phyloP scores from a whole-genome alignment of 345 rosid species.

The Melaleuca quinquenervia region DNA sequence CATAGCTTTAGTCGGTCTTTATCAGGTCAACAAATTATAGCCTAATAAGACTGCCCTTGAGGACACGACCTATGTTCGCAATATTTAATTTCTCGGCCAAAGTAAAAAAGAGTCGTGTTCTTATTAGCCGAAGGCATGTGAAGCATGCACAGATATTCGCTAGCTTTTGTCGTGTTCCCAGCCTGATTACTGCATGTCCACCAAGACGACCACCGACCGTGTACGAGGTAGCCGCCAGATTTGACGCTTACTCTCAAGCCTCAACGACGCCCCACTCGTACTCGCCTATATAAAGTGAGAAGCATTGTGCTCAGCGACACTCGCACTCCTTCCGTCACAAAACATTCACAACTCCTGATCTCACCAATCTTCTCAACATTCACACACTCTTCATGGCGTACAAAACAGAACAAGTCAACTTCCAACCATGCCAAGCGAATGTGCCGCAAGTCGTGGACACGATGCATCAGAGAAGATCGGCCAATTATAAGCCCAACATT shows the following conservation, averaged over 20 bases:
- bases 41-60: not conserved
- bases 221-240: not conserved
- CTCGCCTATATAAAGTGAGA: too few species aligned
- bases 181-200: too few species aligned
- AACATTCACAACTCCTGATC: too few species aligned
- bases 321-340: too few species aligned
- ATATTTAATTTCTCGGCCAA: too few species aligned
- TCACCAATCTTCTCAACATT: too few species aligned
- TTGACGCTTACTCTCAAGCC: not conserved
- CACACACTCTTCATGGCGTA: too few species aligned
- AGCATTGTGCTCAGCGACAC: too few species aligned
- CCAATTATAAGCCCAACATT: constrained; percentile 33
- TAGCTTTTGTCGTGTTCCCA: not conserved
- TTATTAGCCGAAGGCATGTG: not conserved
- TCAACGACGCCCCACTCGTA: too few species aligned
- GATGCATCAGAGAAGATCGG: constrained; percentile 16
- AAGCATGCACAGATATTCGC: not conserved
- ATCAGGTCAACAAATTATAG: not conserved
- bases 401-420: too few species aligned
- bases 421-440: too few species aligned
- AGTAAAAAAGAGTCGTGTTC: too few species aligned
- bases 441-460: not conserved
- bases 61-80: not conserved
- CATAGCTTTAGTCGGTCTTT: not conserved
- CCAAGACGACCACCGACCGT: not conserved